A percentile compares a stretch with the other conserved stretches of the same genome.
These are phyloP conservation scores for Scheffersomyces illinoinensis DNA, from an alignment of 1,139 yeast genomes.

Conservation along the genomic window DNA sequence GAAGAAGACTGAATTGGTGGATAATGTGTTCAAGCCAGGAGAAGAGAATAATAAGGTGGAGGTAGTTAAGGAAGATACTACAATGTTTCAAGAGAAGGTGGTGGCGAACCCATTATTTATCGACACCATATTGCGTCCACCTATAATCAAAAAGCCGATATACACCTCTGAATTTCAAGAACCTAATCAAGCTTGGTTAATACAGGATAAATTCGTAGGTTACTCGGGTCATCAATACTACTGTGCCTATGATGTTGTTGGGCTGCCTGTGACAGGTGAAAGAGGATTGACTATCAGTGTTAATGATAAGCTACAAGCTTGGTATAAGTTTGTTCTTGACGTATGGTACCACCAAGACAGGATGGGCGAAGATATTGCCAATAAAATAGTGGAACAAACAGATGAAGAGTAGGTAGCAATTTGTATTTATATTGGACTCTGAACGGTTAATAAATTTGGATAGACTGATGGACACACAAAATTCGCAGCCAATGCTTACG, in stretches of 20 bases:
- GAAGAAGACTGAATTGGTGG: conserved; percentile 5
- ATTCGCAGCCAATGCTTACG: background rate
- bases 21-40: conserved; percentile 8
- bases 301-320: conserved; percentile 1
- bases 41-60: conserved; percentile 2
- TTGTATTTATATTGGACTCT: background rate
- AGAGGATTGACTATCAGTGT: conserved; percentile 9
- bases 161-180: conserved; percentile 18
- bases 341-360: conserved; percentile 5
- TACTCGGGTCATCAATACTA: conserved; percentile 24
- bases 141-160: conserved; percentile 16
- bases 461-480: background rate
- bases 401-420: background rate
- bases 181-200: conserved; percentile 29
- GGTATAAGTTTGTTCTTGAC: conserved; percentile 11
- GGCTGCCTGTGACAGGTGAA: conserved; percentile 13
- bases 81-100: conserved; percentile 10
- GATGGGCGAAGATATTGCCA: background rate
- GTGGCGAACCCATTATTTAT: conserved; percentile 21
- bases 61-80: conserved; percentile 4
- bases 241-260: conserved; percentile 40
- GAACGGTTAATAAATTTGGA: background rate
- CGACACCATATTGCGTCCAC: conserved; percentile 24
- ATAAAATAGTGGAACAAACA: background rate
- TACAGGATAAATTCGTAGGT: conserved; percentile 16